These are phyloP conservation scores for Rhodamnia argentea DNA, from an alignment of 345 rosid species.

Conservation along the genomic window DNA sequence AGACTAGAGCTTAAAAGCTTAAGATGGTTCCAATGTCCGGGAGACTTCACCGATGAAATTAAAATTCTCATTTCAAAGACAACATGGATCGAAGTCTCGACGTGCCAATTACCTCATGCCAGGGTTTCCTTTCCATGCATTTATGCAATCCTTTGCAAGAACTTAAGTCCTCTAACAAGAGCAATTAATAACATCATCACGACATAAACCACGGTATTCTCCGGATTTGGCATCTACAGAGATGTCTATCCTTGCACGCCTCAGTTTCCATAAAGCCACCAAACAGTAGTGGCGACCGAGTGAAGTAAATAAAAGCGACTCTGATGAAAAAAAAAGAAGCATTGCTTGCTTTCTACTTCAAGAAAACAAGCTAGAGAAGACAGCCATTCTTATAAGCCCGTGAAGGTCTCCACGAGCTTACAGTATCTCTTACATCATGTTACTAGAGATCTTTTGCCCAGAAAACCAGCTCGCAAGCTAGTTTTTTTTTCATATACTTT, in stretches of 20 bases:
- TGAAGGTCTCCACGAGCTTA: neutral
- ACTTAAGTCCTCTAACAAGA: neutral
- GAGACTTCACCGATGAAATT: too few relatives aligned
- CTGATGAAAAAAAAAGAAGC: neutral
- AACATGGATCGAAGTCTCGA: too few relatives aligned
- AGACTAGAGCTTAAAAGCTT: neutral
- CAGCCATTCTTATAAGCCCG: neutral
- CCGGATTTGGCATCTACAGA: neutral
- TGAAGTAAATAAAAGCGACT: constrained; percentile 15
- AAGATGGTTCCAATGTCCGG: neutral
- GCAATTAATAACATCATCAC: neutral
- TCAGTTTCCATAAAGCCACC: constrained; percentile 9
- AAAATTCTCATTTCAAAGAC: too few relatives aligned
- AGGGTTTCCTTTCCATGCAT: neutral
- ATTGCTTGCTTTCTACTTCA: constrained; percentile 27
- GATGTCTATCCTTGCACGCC: constrained; percentile 18
- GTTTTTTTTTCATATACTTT: neutral
- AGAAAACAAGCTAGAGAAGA: constrained; percentile 2
- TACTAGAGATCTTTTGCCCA: neutral
- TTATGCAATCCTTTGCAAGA: neutral
- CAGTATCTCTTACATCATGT: neutral
- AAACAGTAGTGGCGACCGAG: constrained; percentile 31
- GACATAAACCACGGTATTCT: neutral
- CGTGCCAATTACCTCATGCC: too few relatives aligned
- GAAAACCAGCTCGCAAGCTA: neutral